Evolutionary conservation across 495 filamentous ascomycete genomes (phyloP).

Genomic region (Rostrohypoxylon terebratum): DNA sequence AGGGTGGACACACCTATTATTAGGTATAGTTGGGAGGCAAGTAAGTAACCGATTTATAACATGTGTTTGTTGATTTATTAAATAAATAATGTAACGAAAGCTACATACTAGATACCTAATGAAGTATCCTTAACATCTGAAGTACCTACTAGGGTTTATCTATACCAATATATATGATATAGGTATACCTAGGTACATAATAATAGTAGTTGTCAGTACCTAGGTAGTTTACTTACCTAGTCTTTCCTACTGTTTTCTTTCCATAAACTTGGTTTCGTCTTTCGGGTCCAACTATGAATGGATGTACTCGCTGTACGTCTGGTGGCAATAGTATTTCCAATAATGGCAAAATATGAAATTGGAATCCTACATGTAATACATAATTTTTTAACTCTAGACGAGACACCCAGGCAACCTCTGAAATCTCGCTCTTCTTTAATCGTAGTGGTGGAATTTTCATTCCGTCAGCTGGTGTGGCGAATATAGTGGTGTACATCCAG

Average conservation of each 20-base stretch:
- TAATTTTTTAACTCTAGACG: neutral
- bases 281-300: neutral
- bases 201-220: too few species aligned
- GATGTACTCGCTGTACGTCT: neutral
- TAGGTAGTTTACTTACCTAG: too few species aligned
- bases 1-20: too few species aligned
- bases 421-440: neutral
- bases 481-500: conserved; percentile 21
- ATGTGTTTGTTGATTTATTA: too few species aligned
- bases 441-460: neutral
- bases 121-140: too few species aligned
- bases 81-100: too few species aligned
- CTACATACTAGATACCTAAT: too few species aligned
- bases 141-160: too few species aligned
- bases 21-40: too few species aligned
- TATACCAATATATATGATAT: too few species aligned
- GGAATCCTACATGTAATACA: neutral
- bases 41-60: too few species aligned
- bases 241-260: neutral
- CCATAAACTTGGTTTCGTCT: neutral
- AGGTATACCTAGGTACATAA: too few species aligned
- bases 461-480: neutral
- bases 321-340: neutral
- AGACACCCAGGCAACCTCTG: conserved; percentile 3
- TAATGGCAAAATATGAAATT: neutral